These are phyloP conservation scores for Botrytis deweyae DNA, from an alignment of 2,329 filamentous ascomycete species.

Conservation along the genomic window DNA sequence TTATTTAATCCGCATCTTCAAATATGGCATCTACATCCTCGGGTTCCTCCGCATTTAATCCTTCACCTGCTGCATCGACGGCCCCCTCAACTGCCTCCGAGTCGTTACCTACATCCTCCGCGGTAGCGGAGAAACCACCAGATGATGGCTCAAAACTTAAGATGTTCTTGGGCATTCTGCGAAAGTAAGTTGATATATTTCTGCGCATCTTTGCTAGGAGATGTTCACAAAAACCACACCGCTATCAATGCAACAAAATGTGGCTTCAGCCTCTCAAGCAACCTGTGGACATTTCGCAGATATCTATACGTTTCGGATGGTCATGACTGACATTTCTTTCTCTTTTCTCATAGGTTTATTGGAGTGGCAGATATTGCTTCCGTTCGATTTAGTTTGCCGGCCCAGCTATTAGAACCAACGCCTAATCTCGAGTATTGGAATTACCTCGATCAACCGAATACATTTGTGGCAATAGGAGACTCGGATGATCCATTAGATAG, in stretches of 20 bases:
- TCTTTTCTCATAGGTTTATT: slow-evolving; percentile 67
- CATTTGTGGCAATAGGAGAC: slow-evolving; percentile 79
- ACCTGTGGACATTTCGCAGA: not conserved
- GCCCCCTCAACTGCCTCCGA: slow-evolving; percentile 34
- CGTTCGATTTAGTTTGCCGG: slow-evolving; percentile 92
- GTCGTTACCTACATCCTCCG: slow-evolving; percentile 26
- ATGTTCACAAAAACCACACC: slow-evolving; percentile 19
- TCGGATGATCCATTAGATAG: slow-evolving; percentile 88
- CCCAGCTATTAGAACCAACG: slow-evolving; percentile 91
- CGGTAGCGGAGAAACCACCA: slow-evolving; percentile 52
- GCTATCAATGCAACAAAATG: slow-evolving; percentile 23
- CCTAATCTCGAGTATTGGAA: slow-evolving; percentile 99
- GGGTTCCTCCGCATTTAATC: slow-evolving; percentile 30
- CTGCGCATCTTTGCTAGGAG: not conserved
- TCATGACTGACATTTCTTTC: not conserved
- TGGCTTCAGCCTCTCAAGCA: slow-evolving; percentile 18
- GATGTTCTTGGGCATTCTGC: slow-evolving; percentile 83
- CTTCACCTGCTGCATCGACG: slow-evolving; percentile 33
- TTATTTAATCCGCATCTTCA: slow-evolving; percentile 3
- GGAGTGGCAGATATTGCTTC: slow-evolving; percentile 93
- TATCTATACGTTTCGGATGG: not conserved
- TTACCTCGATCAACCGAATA: slow-evolving; percentile 91
- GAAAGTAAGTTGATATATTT: slow-evolving; percentile 62
- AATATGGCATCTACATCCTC: slow-evolving; percentile 37
- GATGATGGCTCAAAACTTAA: slow-evolving; percentile 87